Evolutionary conservation across 495 filamentous ascomycete genomes (phyloP).

Genomic region (Podospora anserina): DNA sequence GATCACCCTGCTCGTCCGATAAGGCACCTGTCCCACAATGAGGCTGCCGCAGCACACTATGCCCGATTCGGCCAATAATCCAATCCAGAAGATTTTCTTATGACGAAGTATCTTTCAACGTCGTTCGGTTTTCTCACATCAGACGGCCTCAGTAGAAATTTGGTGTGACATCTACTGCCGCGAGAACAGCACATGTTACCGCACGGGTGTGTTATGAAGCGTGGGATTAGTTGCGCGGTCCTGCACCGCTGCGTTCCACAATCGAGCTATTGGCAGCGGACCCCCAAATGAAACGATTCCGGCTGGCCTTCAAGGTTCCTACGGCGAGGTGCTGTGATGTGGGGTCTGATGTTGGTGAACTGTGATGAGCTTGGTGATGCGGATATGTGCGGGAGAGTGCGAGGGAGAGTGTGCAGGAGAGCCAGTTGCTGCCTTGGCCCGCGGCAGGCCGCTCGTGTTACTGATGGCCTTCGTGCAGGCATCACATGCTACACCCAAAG

Average conservation of each 20-base stretch:
- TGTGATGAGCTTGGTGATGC: neutral
- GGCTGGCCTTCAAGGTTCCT: neutral
- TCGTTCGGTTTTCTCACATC: slow-evolving; percentile 10
- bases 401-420: neutral
- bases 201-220: neutral
- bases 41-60: neutral
- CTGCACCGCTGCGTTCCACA: neutral
- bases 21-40: neutral
- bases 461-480: neutral
- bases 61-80: neutral
- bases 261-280: neutral
- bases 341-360: neutral
- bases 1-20: slow-evolving; percentile 2
- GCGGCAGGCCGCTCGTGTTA: neutral
- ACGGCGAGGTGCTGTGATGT: neutral
- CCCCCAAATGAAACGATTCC: neutral
- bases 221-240: neutral
- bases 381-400: neutral
- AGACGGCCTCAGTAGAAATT: neutral
- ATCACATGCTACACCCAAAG: neutral
- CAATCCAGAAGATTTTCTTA: neutral
- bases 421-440: too few species aligned
- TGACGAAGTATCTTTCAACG: slow-evolving; percentile 19
- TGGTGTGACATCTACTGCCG: neutral
- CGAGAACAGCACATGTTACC: neutral